Conservation (phyloP, 768 basidiomycete species). For the Tephrocybe rancida region DNA sequence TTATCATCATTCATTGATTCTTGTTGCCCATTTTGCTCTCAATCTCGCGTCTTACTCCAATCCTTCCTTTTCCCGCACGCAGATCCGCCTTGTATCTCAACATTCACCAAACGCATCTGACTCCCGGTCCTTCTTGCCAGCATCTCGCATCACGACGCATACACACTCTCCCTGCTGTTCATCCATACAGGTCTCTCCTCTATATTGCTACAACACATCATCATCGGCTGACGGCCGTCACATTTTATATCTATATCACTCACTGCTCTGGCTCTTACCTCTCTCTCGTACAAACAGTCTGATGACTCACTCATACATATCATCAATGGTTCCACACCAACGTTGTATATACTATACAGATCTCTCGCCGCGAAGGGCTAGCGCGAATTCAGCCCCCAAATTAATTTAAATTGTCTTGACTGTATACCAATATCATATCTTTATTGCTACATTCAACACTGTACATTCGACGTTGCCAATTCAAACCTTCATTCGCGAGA, state of each 20-base stretch:
- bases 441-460: neutral
- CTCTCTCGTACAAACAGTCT: neutral
- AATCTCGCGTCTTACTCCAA: neutral
- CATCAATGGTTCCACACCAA: neutral
- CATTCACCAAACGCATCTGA: neutral
- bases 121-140: neutral
- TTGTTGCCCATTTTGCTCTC: neutral
- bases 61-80: slow-evolving; percentile 2
- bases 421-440: slow-evolving; percentile 8
- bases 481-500: too few species aligned
- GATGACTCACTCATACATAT: neutral
- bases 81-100: neutral
- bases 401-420: slow-evolving; percentile 19
- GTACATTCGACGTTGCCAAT: too few species aligned
- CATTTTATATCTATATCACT: neutral
- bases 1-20: neutral
- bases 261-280: neutral
- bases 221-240: neutral
- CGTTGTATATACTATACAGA: slow-evolving; percentile 13
- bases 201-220: neutral
- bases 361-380: slow-evolving; percentile 38
- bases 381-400: slow-evolving; percentile 37
- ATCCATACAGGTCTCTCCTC: neutral
- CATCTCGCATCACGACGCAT: neutral
- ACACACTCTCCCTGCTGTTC: neutral